Conservation (phyloP, 139 green algal genomes). For the Chlorella sp. region DNA sequence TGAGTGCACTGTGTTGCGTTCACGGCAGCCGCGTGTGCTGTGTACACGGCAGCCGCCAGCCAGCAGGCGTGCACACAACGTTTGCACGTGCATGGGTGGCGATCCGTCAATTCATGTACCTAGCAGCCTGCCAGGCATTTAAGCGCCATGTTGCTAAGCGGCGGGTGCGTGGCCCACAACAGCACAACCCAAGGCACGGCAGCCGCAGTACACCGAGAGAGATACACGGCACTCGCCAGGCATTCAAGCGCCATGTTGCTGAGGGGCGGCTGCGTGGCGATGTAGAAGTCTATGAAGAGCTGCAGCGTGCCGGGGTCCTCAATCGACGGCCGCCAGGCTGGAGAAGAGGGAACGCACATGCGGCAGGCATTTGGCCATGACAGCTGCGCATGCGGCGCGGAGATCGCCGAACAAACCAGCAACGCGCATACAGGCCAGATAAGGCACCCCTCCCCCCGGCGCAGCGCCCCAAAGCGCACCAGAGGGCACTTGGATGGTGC, state of each 20-base stretch:
- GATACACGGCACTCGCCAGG: conserved; percentile 54
- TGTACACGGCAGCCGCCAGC: no score
- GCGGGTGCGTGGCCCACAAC: conserved; percentile 58
- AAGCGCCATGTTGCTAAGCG: conserved; percentile 78
- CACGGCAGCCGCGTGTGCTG: no score
- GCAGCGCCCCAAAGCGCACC: neutral
- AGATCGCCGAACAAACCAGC: neutral
- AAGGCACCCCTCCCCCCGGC: no score
- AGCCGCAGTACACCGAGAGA: no score
- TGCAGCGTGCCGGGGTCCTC: conserved; percentile 90
- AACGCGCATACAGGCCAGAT: neutral
- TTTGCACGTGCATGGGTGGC: no score
- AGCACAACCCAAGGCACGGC: no score
- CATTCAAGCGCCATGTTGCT: conserved; percentile 81
- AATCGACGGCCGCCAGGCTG: conserved; percentile 63
- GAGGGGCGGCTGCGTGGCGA: conserved; percentile 77
- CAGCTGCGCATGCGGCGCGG: neutral
- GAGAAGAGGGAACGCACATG: neutral
- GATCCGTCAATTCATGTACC: no score
- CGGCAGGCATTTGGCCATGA: no score
- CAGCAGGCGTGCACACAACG: no score
- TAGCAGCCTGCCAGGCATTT: conserved; percentile 75
- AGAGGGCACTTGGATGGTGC: conserved; percentile 91
- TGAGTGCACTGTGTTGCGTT: no score
- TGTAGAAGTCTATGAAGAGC: conserved; percentile 95